Percentiles rank a stretch among this genome's conserved stretches.
Conservation (phyloP, 768 basidiomycete genomes). For the Macrolepiota albuminosa region DNA sequence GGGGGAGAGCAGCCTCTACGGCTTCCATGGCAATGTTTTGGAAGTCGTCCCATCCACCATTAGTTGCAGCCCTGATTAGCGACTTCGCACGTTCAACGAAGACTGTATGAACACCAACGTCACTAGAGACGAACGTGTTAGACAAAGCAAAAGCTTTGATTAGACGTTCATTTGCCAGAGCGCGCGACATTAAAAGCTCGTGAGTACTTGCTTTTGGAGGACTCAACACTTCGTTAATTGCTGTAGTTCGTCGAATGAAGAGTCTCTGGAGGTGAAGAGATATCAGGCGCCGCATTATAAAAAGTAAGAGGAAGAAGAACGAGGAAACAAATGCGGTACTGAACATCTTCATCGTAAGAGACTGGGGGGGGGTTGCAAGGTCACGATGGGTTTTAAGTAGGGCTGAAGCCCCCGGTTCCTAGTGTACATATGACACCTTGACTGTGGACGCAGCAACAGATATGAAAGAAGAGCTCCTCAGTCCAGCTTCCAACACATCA, state of each 20-base stretch:
- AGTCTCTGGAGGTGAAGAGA: background rate
- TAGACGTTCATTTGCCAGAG: conserved; percentile 31
- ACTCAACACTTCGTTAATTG: conserved; percentile 5
- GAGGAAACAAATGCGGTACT: background rate
- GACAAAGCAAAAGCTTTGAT: conserved; percentile 30
- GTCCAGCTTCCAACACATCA: background rate
- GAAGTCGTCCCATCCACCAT: conserved; percentile 30
- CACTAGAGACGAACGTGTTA: conserved; percentile 48
- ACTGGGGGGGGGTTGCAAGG: background rate
- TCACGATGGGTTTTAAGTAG: background rate
- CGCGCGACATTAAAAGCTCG: conserved; percentile 26
- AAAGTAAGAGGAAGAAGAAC: background rate
- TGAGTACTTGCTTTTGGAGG: conserved; percentile 8
- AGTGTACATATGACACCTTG: background rate
- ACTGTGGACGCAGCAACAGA: background rate
- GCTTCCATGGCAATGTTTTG: conserved; percentile 25
- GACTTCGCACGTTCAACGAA: conserved; percentile 26
- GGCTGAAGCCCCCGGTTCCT: background rate
- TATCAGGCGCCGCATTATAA: background rate
- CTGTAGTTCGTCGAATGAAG: background rate
- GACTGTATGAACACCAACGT: conserved; percentile 26
- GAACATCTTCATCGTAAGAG: background rate
- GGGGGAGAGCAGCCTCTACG: conserved; percentile 20
- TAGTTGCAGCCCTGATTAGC: conserved; percentile 23
- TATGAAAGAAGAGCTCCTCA: background rate